Conservation (phyloP, 1,284 basidiomycete genomes). For the Cryptococcus jaspeensis region DNA sequence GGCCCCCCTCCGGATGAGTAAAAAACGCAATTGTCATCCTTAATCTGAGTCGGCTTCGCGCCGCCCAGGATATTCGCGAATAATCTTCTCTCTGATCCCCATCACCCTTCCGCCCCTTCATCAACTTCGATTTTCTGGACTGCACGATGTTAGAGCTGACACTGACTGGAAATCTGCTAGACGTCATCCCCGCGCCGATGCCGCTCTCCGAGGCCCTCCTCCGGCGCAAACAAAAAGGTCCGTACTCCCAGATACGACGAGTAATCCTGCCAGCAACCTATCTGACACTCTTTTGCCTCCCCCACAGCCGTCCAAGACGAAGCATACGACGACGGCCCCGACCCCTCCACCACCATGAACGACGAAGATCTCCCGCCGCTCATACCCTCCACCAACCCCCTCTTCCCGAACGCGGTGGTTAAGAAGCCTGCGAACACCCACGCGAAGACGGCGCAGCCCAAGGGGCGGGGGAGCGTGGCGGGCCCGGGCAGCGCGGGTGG, state of each 20-base stretch:
- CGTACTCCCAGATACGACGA: neutral
- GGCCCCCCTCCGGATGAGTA: slow-evolving; percentile 25
- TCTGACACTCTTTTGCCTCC: neutral
- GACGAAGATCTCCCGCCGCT: slow-evolving; percentile 41
- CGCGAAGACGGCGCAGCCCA: slow-evolving; percentile 20
- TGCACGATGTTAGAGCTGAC: slow-evolving; percentile 4
- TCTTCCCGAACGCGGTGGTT: slow-evolving; percentile 45
- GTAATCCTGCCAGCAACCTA: too few species aligned
- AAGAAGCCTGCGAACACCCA: slow-evolving; percentile 43
- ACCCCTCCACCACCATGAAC: slow-evolving; percentile 4
- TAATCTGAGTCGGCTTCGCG: slow-evolving; percentile 14
- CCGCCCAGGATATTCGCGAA: slow-evolving; percentile 22
- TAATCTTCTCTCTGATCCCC: slow-evolving; percentile 49
- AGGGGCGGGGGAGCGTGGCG: neutral
- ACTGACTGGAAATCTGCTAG: slow-evolving; percentile 12
- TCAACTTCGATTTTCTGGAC: neutral
- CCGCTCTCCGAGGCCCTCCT: slow-evolving; percentile 44
- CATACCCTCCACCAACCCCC: slow-evolving; percentile 40
- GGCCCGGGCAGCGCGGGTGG: neutral
- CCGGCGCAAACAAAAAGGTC: slow-evolving; percentile 35
- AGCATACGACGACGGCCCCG: neutral
- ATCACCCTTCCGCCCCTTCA: slow-evolving; percentile 1
- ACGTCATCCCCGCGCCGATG: slow-evolving; percentile 45
- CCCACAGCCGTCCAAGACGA: neutral
- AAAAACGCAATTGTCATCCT: slow-evolving; percentile 22